Evolutionary conservation across 108 stramenopile genomes (phyloP).

Genomic region (Skeletonema costatum): DNA sequence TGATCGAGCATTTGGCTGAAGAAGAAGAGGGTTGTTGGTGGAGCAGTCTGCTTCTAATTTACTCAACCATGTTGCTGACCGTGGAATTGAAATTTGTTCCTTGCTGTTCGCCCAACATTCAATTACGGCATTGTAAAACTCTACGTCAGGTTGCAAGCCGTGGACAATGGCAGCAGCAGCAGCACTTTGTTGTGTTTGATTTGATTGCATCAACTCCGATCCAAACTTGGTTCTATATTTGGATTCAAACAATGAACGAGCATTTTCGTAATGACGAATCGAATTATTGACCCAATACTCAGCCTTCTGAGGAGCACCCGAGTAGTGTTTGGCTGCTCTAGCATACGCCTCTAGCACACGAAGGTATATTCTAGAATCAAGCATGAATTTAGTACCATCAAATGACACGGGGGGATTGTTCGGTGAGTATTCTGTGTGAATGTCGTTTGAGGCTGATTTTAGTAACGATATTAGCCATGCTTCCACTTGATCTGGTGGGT

Average conservation of each 20-base stretch:
- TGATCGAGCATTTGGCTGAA: conserved; percentile 58
- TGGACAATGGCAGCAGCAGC: conserved; percentile 18
- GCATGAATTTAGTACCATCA: background rate
- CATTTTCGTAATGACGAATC: conserved; percentile 26
- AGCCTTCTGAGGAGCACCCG: conserved; percentile 60
- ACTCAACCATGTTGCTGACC: conserved; percentile 78
- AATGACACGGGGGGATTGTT: background rate
- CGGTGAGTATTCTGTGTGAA: background rate
- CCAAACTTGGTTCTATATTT: conserved; percentile 1
- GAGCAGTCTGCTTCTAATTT: conserved; percentile 37
- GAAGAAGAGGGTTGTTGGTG: background rate
- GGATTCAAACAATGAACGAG: conserved; percentile 1
- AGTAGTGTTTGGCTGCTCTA: conserved; percentile 11
- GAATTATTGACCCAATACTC: conserved; percentile 61
- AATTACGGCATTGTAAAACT: conserved; percentile 75
- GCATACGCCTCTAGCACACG: conserved; percentile 62
- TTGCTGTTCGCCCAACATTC: conserved; percentile 74
- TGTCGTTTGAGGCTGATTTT: conserved; percentile 9
- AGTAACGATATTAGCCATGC: conserved; percentile 41
- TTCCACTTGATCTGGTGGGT: conserved; percentile 33
- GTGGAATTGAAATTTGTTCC: conserved; percentile 49
- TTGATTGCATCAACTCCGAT: background rate
- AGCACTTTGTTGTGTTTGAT: conserved; percentile 2
- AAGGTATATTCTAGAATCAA: conserved; percentile 62
- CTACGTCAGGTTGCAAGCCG: conserved; percentile 48